These are phyloP conservation scores for Paramecium sexaurelia DNA, from an alignment of 73 alveolate species.

Conservation along the genomic window DNA sequence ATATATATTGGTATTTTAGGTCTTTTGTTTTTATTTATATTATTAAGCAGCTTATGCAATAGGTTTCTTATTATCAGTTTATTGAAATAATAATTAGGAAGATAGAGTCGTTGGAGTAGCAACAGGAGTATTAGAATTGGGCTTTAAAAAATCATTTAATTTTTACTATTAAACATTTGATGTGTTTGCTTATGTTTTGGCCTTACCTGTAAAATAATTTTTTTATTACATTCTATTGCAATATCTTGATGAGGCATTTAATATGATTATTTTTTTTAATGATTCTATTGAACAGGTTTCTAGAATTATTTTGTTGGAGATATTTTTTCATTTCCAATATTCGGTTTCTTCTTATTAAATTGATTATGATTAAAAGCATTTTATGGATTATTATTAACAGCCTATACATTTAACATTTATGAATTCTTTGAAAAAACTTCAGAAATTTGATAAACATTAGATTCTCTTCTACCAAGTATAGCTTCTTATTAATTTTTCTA, in stretches of 20 bases:
- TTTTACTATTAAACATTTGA: background rate
- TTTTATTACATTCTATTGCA: background rate
- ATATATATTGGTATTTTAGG: background rate
- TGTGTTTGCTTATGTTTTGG: background rate
- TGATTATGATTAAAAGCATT: background rate
- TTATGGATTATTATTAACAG: background rate
- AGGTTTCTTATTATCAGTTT: constrained; percentile 10
- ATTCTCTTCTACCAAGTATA: constrained; percentile 28
- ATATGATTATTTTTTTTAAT: constrained; percentile 12
- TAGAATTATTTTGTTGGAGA: constrained; percentile 6
- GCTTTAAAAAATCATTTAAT: constrained; percentile 21
- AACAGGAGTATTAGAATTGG: constrained; percentile 38
- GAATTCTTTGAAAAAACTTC: background rate
- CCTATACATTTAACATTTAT: background rate
- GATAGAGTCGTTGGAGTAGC: constrained; percentile 41
- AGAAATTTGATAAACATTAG: background rate
- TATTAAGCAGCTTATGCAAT: background rate
- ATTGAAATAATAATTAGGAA: background rate
- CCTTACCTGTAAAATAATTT: background rate
- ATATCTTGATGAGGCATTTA: background rate
- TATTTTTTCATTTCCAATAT: constrained; percentile 3
- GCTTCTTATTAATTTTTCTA: constrained; percentile 11
- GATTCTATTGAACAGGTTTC: background rate
- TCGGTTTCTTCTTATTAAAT: background rate
- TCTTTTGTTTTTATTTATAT: background rate